Conservation (phyloP, 2,329 filamentous ascomycete genomes). For the Nemania bipapillata region DNA sequence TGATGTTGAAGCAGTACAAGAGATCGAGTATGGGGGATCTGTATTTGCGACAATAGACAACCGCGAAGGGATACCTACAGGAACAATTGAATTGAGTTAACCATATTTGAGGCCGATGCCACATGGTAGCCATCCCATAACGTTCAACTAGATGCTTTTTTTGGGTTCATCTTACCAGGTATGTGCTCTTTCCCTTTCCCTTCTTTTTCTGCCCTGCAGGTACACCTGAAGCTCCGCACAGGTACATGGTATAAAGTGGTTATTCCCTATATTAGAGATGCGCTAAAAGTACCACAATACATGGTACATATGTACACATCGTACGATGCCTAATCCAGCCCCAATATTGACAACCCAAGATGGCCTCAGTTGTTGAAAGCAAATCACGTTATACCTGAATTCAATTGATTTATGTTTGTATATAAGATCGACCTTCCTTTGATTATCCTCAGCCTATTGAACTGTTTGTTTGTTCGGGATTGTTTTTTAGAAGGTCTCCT, state of each 20-base stretch:
- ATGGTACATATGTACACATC: slow-evolving; percentile 7
- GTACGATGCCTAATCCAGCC: slow-evolving; percentile 8
- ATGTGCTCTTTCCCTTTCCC: not conserved
- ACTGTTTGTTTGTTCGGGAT: not conserved
- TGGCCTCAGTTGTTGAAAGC: not conserved
- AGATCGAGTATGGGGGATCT: too few relatives aligned
- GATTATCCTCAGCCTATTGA: not conserved
- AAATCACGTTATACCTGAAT: not conserved
- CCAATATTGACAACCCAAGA: slow-evolving; percentile 3
- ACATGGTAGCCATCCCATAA: slow-evolving; percentile 13
- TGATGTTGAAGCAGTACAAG: not conserved
- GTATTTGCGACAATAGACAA: not conserved
- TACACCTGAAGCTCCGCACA: not conserved
- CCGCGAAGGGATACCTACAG: not conserved
- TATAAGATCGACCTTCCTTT: slow-evolving; percentile 1
- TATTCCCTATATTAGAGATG: slow-evolving; percentile 1
- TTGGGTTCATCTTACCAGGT: not conserved
- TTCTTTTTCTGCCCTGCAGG: not conserved
- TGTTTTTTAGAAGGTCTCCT: slow-evolving; percentile 4
- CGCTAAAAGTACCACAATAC: not conserved
- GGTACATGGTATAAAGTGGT: not conserved
- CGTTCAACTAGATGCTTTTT: not conserved
- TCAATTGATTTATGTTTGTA: slow-evolving; percentile 13
- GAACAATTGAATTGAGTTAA: not conserved
- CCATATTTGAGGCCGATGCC: not conserved